Conservation (phyloP, 768 basidiomycete genomes). For the Pseudohyphozyma bogoriensis region DNA sequence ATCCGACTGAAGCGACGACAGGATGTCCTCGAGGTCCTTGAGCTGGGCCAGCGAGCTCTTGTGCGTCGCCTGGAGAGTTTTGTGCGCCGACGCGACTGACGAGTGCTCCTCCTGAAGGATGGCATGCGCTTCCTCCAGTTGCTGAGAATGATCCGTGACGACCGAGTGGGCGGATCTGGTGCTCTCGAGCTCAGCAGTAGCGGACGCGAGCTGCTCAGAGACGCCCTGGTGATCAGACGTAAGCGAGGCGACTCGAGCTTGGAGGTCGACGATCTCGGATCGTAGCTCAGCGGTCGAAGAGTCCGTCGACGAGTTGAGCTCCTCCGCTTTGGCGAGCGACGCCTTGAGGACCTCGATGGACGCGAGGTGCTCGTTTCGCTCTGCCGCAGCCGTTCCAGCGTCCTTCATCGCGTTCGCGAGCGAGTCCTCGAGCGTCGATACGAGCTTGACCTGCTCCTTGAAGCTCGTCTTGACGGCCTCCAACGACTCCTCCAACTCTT, state of each 20-base stretch:
- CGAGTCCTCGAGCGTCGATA: background rate
- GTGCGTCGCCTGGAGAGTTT: background rate
- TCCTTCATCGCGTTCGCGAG: constrained; percentile 4
- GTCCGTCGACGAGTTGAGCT: constrained; percentile 5
- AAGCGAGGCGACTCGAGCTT: no score
- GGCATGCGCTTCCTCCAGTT: background rate
- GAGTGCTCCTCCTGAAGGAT: background rate
- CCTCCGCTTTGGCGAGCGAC: background rate
- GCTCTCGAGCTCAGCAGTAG: no score
- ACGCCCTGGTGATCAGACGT: no score
- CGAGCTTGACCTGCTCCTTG: background rate
- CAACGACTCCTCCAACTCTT: background rate
- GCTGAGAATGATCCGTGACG: no score
- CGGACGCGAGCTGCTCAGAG: no score
- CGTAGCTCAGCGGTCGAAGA: constrained; percentile 2
- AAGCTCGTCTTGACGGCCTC: background rate
- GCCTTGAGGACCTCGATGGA: constrained; percentile 4
- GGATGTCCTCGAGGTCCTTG: background rate
- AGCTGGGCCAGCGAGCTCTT: background rate
- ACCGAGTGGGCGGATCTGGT: no score
- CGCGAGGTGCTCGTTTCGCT: background rate
- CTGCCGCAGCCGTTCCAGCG: background rate
- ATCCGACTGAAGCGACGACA: no score
- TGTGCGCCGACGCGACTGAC: background rate
- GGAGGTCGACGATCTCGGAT: constrained; percentile 4